Evolutionary conservation across 257 asterid genomes (phyloP).

Genomic region (Scutellaria galericulata): DNA sequence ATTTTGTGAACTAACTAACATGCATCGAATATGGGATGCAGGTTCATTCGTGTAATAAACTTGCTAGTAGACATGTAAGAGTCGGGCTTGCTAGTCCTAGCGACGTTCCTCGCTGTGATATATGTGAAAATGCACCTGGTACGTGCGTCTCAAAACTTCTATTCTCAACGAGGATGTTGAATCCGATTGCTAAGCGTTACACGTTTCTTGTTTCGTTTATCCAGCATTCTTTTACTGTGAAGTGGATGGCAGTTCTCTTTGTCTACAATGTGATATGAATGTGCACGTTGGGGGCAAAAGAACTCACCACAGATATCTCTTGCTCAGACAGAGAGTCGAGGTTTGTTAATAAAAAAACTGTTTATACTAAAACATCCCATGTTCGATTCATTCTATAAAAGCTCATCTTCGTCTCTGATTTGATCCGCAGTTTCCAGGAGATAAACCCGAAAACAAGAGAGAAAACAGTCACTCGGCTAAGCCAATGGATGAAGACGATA

Average conservation of each 20-base stretch:
- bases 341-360: conserved; percentile 19
- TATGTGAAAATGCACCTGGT: conserved; percentile 55
- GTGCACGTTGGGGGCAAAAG: conserved; percentile 53
- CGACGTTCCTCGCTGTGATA: conserved; percentile 50
- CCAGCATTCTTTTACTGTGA: conserved; percentile 55
- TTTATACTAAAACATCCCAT: not conserved
- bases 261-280: conserved; percentile 49
- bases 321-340: conserved; percentile 51
- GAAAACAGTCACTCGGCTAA: conserved; percentile 27
- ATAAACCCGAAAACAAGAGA: conserved; percentile 36
- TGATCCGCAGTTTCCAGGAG: conserved; percentile 47
- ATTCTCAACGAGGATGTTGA: not conserved
- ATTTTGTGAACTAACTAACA: not conserved
- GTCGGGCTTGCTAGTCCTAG: conserved; percentile 50
- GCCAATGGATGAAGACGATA: conserved; percentile 33
- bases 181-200: not conserved
- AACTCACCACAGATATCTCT: conserved; percentile 47
- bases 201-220: not conserved
- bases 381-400: not conserved
- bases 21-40: conserved; percentile 28
- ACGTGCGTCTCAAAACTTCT: not conserved
- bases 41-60: conserved; percentile 53
- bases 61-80: conserved; percentile 52
- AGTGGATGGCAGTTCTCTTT: conserved; percentile 52
- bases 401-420: not conserved